Conservation (phyloP, 495 filamentous ascomycete genomes). For the Aspergillus egyptiacus region DNA sequence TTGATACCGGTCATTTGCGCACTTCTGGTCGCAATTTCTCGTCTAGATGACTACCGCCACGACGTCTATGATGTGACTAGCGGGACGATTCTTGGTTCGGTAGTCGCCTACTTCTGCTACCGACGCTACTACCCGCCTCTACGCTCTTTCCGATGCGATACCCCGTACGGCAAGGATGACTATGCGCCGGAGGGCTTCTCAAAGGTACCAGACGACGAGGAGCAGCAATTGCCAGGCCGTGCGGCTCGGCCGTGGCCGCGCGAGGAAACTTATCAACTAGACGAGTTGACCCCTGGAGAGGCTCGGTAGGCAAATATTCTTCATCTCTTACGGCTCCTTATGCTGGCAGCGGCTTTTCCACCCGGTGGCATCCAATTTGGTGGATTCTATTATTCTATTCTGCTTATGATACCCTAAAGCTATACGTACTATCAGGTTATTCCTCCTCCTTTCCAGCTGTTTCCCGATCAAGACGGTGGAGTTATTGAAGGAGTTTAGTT, state of each 20-base stretch:
- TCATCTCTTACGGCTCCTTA: not conserved
- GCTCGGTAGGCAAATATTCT: conserved; percentile 5
- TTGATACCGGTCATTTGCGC: conserved; percentile 70
- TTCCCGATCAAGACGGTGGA: too few species aligned
- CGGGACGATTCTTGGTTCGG: conserved; percentile 67
- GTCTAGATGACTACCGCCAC: conserved; percentile 89
- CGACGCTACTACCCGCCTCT: conserved; percentile 59
- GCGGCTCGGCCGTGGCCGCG: conserved; percentile 5
- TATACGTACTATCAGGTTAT: not conserved
- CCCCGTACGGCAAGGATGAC: conserved; percentile 47
- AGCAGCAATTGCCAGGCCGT: conserved; percentile 25
- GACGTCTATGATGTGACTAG: conserved; percentile 87
- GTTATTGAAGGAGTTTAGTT: too few species aligned
- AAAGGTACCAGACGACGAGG: conserved; percentile 47
- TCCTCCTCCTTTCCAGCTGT: too few species aligned
- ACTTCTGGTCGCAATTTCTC: conserved; percentile 80
- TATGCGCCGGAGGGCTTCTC: conserved; percentile 32
- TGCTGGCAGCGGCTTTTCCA: not conserved
- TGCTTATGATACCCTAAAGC: conserved; percentile 15
- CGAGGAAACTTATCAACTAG: conserved; percentile 27
- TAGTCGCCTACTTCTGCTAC: conserved; percentile 77
- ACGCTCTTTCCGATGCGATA: conserved; percentile 44
- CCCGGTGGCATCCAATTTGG: not conserved
- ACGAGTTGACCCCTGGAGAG: conserved; percentile 11
- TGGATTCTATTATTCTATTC: not conserved